Evolutionary conservation across 2,329 filamentous ascomycete species (phyloP), one percentile per base, ranked within the genome.

Genomic region (Aspergillus texensis): DNA sequence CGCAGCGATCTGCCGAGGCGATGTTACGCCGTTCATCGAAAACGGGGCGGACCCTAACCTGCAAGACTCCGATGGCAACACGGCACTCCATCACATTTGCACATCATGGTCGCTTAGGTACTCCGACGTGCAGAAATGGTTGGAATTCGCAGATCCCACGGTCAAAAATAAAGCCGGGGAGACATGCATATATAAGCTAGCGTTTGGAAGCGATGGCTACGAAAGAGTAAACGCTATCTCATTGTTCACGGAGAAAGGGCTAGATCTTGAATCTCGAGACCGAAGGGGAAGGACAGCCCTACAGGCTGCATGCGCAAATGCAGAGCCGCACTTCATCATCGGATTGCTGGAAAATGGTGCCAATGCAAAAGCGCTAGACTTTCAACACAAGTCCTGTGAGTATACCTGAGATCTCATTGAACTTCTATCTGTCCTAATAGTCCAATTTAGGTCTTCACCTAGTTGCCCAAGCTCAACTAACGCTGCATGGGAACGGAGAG

Each of bases 181-280:
- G 6, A 41, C 39, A 2, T 41, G 39, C 16, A 19, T 41, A 14
- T 41, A 41, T 41, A 41, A 41, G 16, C 39, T 41, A 41, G 16
- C 16, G 8, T 41, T 41, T 41, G 39, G 39, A n/a, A 9, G 6
- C 19, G 39, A 41, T 16, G 39, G 39, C 16, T 5, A 41, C 16
- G 39, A 41, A 19, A 41, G 8, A 32, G 21, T 11, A 26, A 6
- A 14, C 14, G 11, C 34, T 28, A 50, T 53, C 28, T 21, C 36
- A 11, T 14, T 34, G 3, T 32, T 65, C 8, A 19, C 62, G 16
- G 54, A 58, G 3, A 50, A 50, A 5, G 58, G 62, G 6, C 6
- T 61, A 19, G 36, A 53, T 30, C 53, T 64, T 21, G 62, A 64
- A 39, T 57, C 58, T 32, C 62, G 57, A 32, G 62, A 64, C 36